phyloP scores from a whole-genome alignment of 331 rosid species.

The Quercus phellos region DNA sequence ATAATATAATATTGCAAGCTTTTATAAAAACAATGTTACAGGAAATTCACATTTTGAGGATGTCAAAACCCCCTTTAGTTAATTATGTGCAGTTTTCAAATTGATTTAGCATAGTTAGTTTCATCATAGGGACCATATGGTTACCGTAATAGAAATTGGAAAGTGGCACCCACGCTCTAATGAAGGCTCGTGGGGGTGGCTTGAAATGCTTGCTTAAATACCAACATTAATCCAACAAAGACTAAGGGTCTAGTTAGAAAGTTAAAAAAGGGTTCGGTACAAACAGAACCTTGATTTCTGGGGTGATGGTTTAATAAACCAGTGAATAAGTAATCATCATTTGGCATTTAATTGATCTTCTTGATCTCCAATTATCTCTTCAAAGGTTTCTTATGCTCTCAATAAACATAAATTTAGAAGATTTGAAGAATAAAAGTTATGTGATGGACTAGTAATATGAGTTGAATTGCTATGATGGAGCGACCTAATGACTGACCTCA shows the following conservation, averaged over 20 bases:
- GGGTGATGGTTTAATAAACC: conserved; percentile 40
- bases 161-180: background rate
- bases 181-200: background rate
- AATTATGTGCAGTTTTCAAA: background rate
- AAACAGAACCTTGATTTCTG: conserved; percentile 75
- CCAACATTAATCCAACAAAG: conserved; percentile 20
- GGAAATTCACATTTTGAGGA: no score
- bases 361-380: conserved; percentile 29
- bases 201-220: conserved; percentile 2
- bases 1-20: no score
- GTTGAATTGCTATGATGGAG: background rate
- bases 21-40: no score
- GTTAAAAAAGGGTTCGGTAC: conserved; percentile 20
- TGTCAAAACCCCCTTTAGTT: background rate
- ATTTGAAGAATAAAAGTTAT: background rate
- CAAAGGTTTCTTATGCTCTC: conserved; percentile 31
- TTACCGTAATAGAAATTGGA: no score
- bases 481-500: no score
- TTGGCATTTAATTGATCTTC: conserved; percentile 37
- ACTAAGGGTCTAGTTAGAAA: conserved; percentile 28
- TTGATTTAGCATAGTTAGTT: background rate
- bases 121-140: no score
- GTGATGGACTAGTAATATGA: background rate
- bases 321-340: conserved; percentile 40
- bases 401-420: background rate